Conservation (phyloP, 768 basidiomycete genomes). For the Trametes elegans region DNA sequence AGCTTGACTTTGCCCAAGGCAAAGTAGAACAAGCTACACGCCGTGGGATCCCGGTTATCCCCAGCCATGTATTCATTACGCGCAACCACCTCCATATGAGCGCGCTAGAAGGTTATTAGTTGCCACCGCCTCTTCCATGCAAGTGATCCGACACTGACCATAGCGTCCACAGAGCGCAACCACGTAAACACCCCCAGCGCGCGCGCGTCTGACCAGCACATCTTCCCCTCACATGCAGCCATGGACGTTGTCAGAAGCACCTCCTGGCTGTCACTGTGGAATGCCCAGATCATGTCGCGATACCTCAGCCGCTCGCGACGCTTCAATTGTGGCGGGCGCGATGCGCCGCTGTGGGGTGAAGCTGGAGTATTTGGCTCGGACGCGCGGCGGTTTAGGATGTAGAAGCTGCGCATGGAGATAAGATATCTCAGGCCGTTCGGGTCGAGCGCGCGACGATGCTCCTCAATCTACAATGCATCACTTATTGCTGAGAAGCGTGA, state of each 20-base stretch:
- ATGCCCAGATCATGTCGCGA: conserved; percentile 97
- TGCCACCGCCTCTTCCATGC: not conserved
- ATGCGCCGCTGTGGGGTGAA: conserved; percentile 28
- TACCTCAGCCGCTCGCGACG: conserved; percentile 79
- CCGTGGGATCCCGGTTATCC: conserved; percentile 83
- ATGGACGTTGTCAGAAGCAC: conserved; percentile 70
- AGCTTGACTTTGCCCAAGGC: conserved; percentile 90
- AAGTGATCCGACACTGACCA: conserved; percentile 51
- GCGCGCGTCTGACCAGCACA: conserved; percentile 87
- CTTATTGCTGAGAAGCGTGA: no score
- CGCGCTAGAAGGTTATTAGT: conserved; percentile 45
- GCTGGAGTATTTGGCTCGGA: conserved; percentile 47
- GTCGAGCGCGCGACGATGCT: conserved; percentile 88
- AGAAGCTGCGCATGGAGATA: conserved; percentile 89
- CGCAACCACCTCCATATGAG: conserved; percentile 84
- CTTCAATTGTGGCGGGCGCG: conserved; percentile 42
- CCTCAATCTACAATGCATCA: conserved; percentile 42
- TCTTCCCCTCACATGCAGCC: conserved; percentile 75
- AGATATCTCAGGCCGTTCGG: conserved; percentile 91
- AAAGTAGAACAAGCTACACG: conserved; percentile 91
- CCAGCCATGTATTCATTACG: conserved; percentile 90
- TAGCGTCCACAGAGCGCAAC: conserved; percentile 72
- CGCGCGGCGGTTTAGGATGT: conserved; percentile 73
- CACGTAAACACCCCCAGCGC: conserved; percentile 86
- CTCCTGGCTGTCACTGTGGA: conserved; percentile 92